These are phyloP conservation scores for Trichosporon sp. DNA, from an alignment of 1,284 basidiomycete species.

Conservation along the genomic window DNA sequence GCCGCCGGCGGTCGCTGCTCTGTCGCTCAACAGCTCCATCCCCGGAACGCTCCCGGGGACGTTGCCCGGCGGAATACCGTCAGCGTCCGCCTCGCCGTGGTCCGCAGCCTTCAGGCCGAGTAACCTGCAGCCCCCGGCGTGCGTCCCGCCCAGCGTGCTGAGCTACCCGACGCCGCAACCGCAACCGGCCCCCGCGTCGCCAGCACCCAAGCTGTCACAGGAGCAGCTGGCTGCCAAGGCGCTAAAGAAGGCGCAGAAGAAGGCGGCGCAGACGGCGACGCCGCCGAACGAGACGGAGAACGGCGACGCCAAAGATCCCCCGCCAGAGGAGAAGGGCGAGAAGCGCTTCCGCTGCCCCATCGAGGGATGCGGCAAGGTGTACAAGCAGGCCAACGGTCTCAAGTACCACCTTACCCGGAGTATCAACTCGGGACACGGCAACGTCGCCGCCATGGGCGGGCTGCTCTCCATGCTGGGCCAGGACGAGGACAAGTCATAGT, in stretches of 20 bases:
- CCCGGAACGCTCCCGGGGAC: slow-evolving; percentile 1
- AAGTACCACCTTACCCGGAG: slow-evolving; percentile 56
- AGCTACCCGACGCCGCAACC: slow-evolving; percentile 46
- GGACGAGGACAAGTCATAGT: slow-evolving; percentile 30
- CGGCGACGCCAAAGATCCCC: not conserved
- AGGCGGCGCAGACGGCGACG: slow-evolving; percentile 30
- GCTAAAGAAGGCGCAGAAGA: slow-evolving; percentile 46
- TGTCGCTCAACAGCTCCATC: slow-evolving; percentile 20
- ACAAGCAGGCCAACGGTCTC: slow-evolving; percentile 61
- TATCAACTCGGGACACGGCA: slow-evolving; percentile 55
- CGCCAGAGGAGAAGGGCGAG: slow-evolving; percentile 48
- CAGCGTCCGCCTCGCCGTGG: slow-evolving; percentile 39
- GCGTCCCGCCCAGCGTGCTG: slow-evolving; percentile 53
- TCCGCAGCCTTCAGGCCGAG: slow-evolving; percentile 42
- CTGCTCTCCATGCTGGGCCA: slow-evolving; percentile 37
- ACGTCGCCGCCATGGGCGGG: slow-evolving; percentile 49
- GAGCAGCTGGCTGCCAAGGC: slow-evolving; percentile 48
- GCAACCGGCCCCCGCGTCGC: slow-evolving; percentile 2
- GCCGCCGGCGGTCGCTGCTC: slow-evolving; percentile 27
- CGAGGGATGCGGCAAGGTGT: slow-evolving; percentile 64
- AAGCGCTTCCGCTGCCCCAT: slow-evolving; percentile 64
- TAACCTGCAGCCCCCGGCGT: slow-evolving; percentile 35
- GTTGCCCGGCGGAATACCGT: slow-evolving; percentile 1
- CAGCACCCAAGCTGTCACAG: slow-evolving; percentile 30
- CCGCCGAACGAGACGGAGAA: slow-evolving; percentile 12